phyloP scores from a whole-genome alignment of 768 basidiomycete genomes.

The Leucocoprinus leucothites region DNA sequence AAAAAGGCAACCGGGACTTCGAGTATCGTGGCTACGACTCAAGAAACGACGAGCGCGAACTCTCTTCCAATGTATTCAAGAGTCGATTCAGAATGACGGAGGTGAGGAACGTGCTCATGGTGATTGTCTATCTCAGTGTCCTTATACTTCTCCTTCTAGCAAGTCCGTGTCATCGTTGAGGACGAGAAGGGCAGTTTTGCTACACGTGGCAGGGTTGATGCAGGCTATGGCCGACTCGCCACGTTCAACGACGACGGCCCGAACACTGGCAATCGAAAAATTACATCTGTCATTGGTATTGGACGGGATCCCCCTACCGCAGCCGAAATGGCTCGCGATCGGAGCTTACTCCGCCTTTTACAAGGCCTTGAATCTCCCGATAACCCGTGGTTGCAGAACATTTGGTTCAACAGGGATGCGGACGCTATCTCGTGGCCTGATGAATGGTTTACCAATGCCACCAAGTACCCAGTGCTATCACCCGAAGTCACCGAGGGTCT shows the following conservation, averaged over 20 bases:
- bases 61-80: constrained; percentile 36
- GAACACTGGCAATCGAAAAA: constrained; percentile 13
- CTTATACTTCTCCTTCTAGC: constrained; percentile 16
- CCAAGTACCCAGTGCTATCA: not conserved
- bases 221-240: constrained; percentile 31
- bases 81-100: constrained; percentile 22
- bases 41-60: constrained; percentile 18
- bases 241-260: constrained; percentile 20
- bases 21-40: constrained; percentile 13
- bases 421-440: constrained; percentile 36
- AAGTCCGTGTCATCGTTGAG: constrained; percentile 25
- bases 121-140: not conserved
- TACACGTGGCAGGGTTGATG: constrained; percentile 38
- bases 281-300: constrained; percentile 31
- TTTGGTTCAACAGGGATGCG: constrained; percentile 38
- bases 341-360: constrained; percentile 37
- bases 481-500: not conserved
- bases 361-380: constrained; percentile 36
- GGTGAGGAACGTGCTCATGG: constrained; percentile 32
- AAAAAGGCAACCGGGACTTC: constrained; percentile 39
- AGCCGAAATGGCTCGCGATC: constrained; percentile 50
- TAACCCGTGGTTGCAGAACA: constrained; percentile 48
- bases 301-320: constrained; percentile 56
- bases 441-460: constrained; percentile 26
- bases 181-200: constrained; percentile 32